A percentile compares a stretch with the other conserved stretches of the same genome.
phyloP scores from a whole-genome alignment of 192 early-diverging fungal genomes.

The Coemansia sp. region DNA sequence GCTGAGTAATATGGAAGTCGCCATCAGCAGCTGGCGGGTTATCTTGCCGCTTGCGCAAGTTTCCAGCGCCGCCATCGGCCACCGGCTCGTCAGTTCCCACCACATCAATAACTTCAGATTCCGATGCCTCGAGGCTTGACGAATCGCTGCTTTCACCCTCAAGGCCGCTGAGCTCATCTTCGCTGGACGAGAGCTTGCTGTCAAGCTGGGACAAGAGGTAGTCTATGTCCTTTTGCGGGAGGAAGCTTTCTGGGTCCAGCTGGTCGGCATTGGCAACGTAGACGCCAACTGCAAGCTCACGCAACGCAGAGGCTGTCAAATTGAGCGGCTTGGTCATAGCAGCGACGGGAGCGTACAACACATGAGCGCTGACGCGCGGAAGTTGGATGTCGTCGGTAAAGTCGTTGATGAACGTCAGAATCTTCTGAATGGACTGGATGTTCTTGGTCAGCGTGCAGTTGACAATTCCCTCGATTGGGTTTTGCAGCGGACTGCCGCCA shows the following conservation, averaged over 20 bases:
- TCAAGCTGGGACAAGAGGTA: background rate
- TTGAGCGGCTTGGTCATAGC: constrained; percentile 28
- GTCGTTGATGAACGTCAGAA: constrained; percentile 41
- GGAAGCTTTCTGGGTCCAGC: constrained; percentile 27
- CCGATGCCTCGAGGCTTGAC: background rate
- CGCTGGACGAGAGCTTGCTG: background rate
- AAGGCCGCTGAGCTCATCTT: background rate
- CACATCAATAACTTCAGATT: background rate
- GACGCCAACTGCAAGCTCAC: constrained; percentile 30
- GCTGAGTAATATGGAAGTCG: background rate
- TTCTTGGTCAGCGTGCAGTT: constrained; percentile 53
- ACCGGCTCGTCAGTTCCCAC: background rate
- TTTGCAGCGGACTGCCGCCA: constrained; percentile 29
- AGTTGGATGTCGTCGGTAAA: constrained; percentile 29
- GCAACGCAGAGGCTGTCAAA: constrained; percentile 20
- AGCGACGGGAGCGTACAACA: constrained; percentile 18
- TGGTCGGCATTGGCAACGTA: constrained; percentile 34
- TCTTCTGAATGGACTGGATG: constrained; percentile 31
- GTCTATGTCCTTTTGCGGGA: constrained; percentile 4
- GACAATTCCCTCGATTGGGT: constrained; percentile 44
- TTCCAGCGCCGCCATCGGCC: constrained; percentile 1
- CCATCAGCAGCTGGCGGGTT: background rate
- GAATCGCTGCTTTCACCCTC: background rate
- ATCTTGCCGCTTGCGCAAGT: constrained; percentile 3
- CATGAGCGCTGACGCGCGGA: constrained; percentile 27